Evolutionary conservation across 257 asterid species (phyloP).

Genomic region (Datura wrightii): DNA sequence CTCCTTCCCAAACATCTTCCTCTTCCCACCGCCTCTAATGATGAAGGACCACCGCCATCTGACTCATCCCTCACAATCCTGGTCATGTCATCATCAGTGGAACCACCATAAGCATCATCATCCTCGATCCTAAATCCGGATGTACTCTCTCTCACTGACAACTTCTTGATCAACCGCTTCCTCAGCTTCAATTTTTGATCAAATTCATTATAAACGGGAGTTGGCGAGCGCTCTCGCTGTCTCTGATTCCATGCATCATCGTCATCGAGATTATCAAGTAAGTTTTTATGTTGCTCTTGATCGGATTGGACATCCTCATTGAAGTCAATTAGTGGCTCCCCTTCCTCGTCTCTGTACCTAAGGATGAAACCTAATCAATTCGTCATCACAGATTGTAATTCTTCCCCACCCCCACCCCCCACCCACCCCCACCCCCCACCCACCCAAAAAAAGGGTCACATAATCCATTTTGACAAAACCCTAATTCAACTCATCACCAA

Average conservation of each 20-base stretch:
- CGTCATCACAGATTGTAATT: not conserved
- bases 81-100: conserved; percentile 47
- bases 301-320: conserved; percentile 73
- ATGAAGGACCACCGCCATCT: conserved; percentile 47
- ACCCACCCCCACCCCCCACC: too few relatives aligned
- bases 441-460: too few relatives aligned
- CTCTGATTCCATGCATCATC: conserved; percentile 52
- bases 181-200: conserved; percentile 69
- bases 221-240: conserved; percentile 58
- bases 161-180: conserved; percentile 75
- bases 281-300: conserved; percentile 53
- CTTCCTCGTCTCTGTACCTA: conserved; percentile 83
- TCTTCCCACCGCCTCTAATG: conserved; percentile 33
- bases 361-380: conserved; percentile 25
- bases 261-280: conserved; percentile 50
- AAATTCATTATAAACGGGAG: conserved; percentile 53
- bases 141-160: conserved; percentile 45
- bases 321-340: conserved; percentile 91
- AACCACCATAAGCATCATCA: conserved; percentile 49
- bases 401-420: too few relatives aligned
- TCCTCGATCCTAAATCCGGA: conserved; percentile 62
- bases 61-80: conserved; percentile 61
- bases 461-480: not conserved
- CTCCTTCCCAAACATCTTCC: conserved; percentile 57
- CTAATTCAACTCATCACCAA: conserved; percentile 33